Evolutionary conservation across 2,329 filamentous ascomycete genomes (phyloP).

Genomic region (Penicillium thymicola): DNA sequence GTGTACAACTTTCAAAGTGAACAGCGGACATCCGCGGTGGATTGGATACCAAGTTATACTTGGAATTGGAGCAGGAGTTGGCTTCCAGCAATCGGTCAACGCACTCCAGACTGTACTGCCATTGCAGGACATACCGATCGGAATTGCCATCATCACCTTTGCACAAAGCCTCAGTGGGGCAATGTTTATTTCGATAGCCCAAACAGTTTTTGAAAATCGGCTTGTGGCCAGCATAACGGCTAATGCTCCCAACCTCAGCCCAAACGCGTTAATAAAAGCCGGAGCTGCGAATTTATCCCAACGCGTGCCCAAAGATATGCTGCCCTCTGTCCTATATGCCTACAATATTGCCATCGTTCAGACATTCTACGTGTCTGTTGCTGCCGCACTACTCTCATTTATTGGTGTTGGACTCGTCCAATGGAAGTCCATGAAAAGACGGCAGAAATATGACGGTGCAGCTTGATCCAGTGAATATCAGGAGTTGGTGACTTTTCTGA

Average conservation of each 20-base stretch:
- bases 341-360: slow-evolving; percentile 40
- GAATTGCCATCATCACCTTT: slow-evolving; percentile 38
- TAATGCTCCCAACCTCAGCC: slow-evolving; percentile 27
- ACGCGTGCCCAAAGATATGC: slow-evolving; percentile 23
- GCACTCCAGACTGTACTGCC: slow-evolving; percentile 36
- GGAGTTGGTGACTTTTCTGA: background rate
- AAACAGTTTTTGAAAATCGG: slow-evolving; percentile 39
- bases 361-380: slow-evolving; percentile 40
- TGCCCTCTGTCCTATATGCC: slow-evolving; percentile 32
- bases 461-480: background rate
- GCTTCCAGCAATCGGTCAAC: slow-evolving; percentile 36
- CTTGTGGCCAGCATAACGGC: slow-evolving; percentile 27
- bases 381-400: slow-evolving; percentile 31
- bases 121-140: slow-evolving; percentile 34
- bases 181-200: slow-evolving; percentile 37
- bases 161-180: slow-evolving; percentile 38
- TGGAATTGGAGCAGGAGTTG: slow-evolving; percentile 37
- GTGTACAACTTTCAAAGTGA: slow-evolving; percentile 34
- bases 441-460: slow-evolving; percentile 3
- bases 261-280: slow-evolving; percentile 27
- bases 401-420: slow-evolving; percentile 35
- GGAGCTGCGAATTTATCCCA: slow-evolving; percentile 38
- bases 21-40: slow-evolving; percentile 31
- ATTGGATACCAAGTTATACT: slow-evolving; percentile 40
- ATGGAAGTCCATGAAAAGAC: slow-evolving; percentile 39